phyloP scores from a whole-genome alignment of 495 filamentous ascomycete species.

The Neurospora pannonica region DNA sequence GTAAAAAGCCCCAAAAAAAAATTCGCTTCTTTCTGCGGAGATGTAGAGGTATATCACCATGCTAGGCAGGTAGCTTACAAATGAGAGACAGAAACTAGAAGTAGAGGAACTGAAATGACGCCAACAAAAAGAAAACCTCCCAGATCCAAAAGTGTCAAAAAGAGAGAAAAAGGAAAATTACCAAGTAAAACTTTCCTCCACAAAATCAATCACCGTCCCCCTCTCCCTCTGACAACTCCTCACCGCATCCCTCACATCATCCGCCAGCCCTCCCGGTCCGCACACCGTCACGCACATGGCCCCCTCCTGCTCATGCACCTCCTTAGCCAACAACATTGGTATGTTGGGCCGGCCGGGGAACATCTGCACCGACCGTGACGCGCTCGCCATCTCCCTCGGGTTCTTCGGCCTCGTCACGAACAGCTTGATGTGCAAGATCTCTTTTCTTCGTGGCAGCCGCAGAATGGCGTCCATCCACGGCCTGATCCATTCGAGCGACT shows the following conservation, averaged over 20 bases:
- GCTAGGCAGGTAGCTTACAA: neutral
- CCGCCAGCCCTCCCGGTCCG: slow-evolving; percentile 72
- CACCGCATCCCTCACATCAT: slow-evolving; percentile 71
- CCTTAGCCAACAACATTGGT: slow-evolving; percentile 62
- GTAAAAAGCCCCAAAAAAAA: neutral
- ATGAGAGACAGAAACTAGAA: neutral
- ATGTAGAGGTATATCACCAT: neutral
- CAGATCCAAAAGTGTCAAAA: too few relatives aligned
- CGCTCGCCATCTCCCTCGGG: slow-evolving; percentile 60
- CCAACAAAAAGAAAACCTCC: neutral
- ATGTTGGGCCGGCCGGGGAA: slow-evolving; percentile 79
- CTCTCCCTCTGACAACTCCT: slow-evolving; percentile 52
- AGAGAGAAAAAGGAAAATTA: slow-evolving; percentile 29
- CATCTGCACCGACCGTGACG: slow-evolving; percentile 75
- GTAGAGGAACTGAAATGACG: neutral
- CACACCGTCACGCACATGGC: slow-evolving; percentile 89
- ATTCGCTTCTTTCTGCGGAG: neutral
- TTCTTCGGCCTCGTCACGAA: slow-evolving; percentile 78
- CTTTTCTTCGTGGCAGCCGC: slow-evolving; percentile 63
- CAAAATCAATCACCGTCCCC: slow-evolving; percentile 58
- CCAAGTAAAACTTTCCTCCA: slow-evolving; percentile 89
- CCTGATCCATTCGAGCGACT: slow-evolving; percentile 84
- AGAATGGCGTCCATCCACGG: slow-evolving; percentile 89
- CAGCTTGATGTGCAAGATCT: slow-evolving; percentile 72
- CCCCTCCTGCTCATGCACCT: slow-evolving; percentile 66